These are phyloP conservation scores for Phaeodactylum tricornutum DNA, from an alignment of 108 stramenopile genomes.

Conservation along the genomic window DNA sequence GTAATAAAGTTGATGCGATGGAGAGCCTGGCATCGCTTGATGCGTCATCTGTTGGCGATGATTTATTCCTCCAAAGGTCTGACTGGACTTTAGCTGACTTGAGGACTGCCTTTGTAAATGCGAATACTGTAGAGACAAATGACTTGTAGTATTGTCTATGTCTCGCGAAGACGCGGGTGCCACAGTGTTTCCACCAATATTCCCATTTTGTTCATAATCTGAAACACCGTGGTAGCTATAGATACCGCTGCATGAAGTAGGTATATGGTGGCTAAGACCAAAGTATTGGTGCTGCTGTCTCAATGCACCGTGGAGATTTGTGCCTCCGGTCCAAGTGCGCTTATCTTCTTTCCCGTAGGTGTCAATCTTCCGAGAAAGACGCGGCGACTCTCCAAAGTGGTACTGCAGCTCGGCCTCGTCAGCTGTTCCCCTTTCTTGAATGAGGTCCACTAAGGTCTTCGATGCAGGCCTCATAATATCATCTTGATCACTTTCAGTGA, in stretches of 20 bases:
- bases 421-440: conserved; percentile 28
- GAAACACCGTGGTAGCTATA: too few species aligned
- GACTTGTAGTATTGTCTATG: too few species aligned
- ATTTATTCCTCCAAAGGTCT: not conserved
- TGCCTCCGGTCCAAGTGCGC: not conserved
- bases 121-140: not conserved
- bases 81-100: not conserved
- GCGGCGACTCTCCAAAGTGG: not conserved
- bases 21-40: not conserved
- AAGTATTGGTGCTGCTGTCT: not conserved
- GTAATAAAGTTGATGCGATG: too few species aligned
- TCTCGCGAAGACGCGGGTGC: too few species aligned
- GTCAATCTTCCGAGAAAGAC: not conserved
- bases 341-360: not conserved
- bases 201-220: too few species aligned
- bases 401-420: not conserved
- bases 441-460: conserved; percentile 47
- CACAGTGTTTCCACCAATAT: too few species aligned
- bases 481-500: too few species aligned
- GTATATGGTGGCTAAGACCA: not conserved
- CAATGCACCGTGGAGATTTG: not conserved
- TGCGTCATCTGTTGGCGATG: not conserved
- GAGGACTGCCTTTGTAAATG: not conserved
- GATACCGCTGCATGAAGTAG: not conserved
- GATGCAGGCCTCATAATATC: conserved; percentile 22